A percentile compares a stretch with the other conserved stretches of the same genome.
phyloP scores from a whole-genome alignment of 768 basidiomycete genomes.

The Serpula lacrymans region DNA sequence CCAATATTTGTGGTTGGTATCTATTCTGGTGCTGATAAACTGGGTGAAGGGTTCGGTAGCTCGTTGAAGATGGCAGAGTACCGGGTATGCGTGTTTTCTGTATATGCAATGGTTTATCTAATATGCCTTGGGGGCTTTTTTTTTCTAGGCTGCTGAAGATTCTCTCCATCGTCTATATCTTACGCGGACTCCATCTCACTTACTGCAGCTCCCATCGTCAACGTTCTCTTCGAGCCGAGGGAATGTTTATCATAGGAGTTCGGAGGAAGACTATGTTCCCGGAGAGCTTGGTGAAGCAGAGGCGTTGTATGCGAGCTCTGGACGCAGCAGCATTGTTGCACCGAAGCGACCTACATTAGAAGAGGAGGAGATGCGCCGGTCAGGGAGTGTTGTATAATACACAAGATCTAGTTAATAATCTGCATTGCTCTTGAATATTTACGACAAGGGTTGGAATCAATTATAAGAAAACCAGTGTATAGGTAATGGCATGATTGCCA shows the following conservation, averaged over 20 bases:
- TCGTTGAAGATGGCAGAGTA: constrained; percentile 95
- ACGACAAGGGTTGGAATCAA: too few species aligned
- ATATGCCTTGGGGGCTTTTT: constrained; percentile 3
- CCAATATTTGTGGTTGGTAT: constrained; percentile 97
- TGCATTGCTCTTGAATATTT: constrained; percentile 13
- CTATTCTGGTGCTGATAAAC: constrained; percentile 75
- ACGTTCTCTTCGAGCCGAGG: constrained; percentile 62
- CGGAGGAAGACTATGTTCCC: constrained; percentile 48
- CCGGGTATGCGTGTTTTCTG: constrained; percentile 46
- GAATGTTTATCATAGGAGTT: constrained; percentile 47
- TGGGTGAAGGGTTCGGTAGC: constrained; percentile 93
- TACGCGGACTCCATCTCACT: constrained; percentile 67
- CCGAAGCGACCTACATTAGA: constrained; percentile 28
- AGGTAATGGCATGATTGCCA: too few species aligned
- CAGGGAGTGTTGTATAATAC: constrained; percentile 25
- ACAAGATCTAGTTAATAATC: constrained; percentile 22
- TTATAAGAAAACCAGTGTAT: too few species aligned
- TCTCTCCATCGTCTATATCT: constrained; percentile 80
- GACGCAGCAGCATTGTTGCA: constrained; percentile 42
- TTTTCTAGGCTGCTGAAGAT: constrained; percentile 75
- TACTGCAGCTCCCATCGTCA: constrained; percentile 66
- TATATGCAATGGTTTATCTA: background rate
- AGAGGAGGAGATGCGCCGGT: constrained; percentile 15
- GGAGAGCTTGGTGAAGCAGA: constrained; percentile 59
- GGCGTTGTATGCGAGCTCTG: constrained; percentile 66